These are phyloP conservation scores for Rhizophagus clarus DNA, from an alignment of 192 early-diverging fungal genomes.

Conservation along the genomic window DNA sequence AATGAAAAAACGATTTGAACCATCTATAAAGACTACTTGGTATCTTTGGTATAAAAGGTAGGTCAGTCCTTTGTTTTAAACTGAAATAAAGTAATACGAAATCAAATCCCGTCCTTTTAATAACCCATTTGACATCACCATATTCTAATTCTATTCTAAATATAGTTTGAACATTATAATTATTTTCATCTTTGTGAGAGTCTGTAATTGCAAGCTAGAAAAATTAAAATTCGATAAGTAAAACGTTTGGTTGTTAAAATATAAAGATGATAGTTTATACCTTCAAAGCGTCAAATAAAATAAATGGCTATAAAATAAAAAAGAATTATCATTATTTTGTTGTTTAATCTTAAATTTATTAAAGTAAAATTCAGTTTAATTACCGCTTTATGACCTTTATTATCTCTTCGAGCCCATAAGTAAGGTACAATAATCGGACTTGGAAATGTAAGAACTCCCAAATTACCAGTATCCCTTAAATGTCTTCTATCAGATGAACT, in stretches of 20 bases:
- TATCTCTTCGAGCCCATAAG: constrained; percentile 37
- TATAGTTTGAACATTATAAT: constrained; percentile 48
- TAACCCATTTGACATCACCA: constrained; percentile 79
- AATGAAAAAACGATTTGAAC: not conserved
- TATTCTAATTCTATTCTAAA: constrained; percentile 78
- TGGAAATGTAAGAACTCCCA: not conserved
- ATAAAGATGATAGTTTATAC: not conserved
- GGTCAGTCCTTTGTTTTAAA: constrained; percentile 55
- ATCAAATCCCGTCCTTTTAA: constrained; percentile 63
- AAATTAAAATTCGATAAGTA: not conserved
- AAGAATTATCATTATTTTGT: not conserved
- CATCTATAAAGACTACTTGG: constrained; percentile 23
- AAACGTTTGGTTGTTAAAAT: not conserved
- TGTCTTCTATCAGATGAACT: not conserved
- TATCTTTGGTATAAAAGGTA: constrained; percentile 39
- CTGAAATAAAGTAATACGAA: constrained; percentile 68
- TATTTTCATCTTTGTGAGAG: constrained; percentile 38
- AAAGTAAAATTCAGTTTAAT: constrained; percentile 34
- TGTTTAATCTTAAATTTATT: not conserved
- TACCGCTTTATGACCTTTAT: constrained; percentile 42
- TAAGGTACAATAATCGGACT: constrained; percentile 35
- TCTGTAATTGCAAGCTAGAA: constrained; percentile 55
- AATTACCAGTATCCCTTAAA: not conserved
- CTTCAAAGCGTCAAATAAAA: constrained; percentile 41
- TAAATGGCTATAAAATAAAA: constrained; percentile 35